phyloP scores from a whole-genome alignment of 805 yeast species.

The Priceomyces castillae region DNA sequence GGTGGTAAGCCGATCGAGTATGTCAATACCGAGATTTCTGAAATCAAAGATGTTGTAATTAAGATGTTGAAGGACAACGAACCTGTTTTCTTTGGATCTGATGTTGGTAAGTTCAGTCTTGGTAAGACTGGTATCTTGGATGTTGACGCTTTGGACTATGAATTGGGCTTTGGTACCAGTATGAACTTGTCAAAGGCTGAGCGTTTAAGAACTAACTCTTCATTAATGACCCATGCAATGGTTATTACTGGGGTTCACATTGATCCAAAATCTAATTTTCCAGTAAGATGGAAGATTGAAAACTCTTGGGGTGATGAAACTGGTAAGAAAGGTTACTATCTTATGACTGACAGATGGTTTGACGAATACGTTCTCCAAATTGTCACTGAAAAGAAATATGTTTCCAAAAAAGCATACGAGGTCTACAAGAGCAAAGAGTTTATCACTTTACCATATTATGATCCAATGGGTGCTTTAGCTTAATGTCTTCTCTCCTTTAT shows the following conservation, averaged over 20 bases:
- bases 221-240: conserved; percentile 91
- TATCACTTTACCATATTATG: conserved; percentile 36
- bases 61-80: conserved; percentile 67
- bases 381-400: conserved; percentile 38
- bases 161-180: conserved; percentile 51
- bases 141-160: conserved; percentile 63
- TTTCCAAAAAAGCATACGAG: conserved; percentile 33
- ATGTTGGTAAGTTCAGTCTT: conserved; percentile 71
- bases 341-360: conserved; percentile 46
- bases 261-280: conserved; percentile 44
- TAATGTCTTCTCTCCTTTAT: conserved; percentile 10
- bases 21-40: conserved; percentile 61
- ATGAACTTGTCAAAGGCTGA: conserved; percentile 59
- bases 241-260: conserved; percentile 77
- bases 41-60: conserved; percentile 59
- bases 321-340: conserved; percentile 41
- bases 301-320: conserved; percentile 43
- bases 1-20: conserved; percentile 72
- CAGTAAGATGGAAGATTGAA: conserved; percentile 44
- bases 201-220: conserved; percentile 65
- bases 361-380: conserved; percentile 43
- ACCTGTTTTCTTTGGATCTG: conserved; percentile 86
- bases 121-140: conserved; percentile 74
- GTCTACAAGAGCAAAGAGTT: conserved; percentile 34
- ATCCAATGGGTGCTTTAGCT: conserved; percentile 46